Conservation (phyloP, 2,329 filamentous ascomycete genomes). For the Cylindrodendrum hubeiense region DNA sequence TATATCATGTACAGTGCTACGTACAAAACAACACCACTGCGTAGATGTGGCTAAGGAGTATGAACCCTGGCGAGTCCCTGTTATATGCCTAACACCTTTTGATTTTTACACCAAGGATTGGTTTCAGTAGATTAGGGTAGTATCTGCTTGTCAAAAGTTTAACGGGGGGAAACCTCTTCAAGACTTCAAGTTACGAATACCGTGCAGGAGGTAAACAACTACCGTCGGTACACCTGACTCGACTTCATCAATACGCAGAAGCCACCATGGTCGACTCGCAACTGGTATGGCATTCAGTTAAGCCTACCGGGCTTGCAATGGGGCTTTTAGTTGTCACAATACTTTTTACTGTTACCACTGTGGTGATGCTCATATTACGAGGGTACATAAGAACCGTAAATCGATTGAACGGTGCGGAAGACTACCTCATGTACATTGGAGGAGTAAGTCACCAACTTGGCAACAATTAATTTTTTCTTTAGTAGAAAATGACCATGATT, state of each 20-base stretch:
- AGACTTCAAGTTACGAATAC: no score
- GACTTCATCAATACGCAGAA: background rate
- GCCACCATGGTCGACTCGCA: background rate
- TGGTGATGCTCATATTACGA: background rate
- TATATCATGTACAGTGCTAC: no score
- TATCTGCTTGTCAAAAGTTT: no score
- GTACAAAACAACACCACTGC: no score
- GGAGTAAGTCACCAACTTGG: background rate
- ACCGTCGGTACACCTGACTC: background rate
- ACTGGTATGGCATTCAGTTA: background rate
- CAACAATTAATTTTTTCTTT: background rate
- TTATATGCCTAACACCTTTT: no score
- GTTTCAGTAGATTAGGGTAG: no score
- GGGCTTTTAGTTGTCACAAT: background rate
- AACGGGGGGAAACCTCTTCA: no score
- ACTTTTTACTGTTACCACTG: background rate
- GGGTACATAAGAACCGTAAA: background rate
- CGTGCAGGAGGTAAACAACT: no score
- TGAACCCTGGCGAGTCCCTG: no score
- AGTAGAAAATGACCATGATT: background rate
- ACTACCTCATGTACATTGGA: background rate
- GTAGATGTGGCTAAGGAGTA: no score
- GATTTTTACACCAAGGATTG: no score
- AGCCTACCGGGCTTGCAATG: background rate
- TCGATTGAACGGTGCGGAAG: background rate